Conservation (phyloP, 495 filamentous ascomycete species). For the Entonaema liquescens region DNA sequence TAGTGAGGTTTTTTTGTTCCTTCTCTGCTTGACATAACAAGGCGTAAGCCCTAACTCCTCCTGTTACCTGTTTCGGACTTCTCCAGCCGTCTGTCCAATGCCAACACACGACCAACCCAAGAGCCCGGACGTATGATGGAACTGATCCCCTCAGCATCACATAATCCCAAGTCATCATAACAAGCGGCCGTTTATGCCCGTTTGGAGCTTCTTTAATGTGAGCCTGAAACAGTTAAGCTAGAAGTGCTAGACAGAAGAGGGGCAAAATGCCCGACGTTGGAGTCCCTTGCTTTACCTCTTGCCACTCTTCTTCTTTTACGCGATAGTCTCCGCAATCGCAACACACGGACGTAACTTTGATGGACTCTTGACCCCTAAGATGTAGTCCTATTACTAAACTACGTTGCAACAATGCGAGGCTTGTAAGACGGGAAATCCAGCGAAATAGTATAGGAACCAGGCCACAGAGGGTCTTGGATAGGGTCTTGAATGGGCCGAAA, state of each 20-base stretch:
- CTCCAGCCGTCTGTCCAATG: slow-evolving; percentile 22
- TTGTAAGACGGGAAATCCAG: slow-evolving; percentile 27
- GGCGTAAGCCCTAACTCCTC: slow-evolving; percentile 37
- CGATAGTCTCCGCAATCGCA: slow-evolving; percentile 34
- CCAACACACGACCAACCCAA: slow-evolving; percentile 29
- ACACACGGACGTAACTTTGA: slow-evolving; percentile 9
- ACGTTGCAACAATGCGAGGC: slow-evolving; percentile 33
- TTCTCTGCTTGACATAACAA: slow-evolving; percentile 1
- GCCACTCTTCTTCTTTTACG: slow-evolving; percentile 29
- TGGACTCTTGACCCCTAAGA: slow-evolving; percentile 13
- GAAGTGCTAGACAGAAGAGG: slow-evolving; percentile 29
- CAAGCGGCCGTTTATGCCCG: slow-evolving; percentile 26
- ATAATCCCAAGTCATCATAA: slow-evolving; percentile 32
- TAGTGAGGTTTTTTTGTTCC: slow-evolving; percentile 23
- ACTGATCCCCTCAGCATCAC: slow-evolving; percentile 24
- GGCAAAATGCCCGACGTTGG: slow-evolving; percentile 33
- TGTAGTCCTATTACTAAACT: slow-evolving; percentile 32
- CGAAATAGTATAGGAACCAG: slow-evolving; percentile 17
- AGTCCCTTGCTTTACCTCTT: slow-evolving; percentile 23
- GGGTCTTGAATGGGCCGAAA: slow-evolving; percentile 13
- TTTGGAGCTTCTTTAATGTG: neutral
- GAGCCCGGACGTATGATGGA: slow-evolving; percentile 22
- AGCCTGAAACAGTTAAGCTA: slow-evolving; percentile 18
- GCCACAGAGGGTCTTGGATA: neutral
- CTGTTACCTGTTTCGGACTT: slow-evolving; percentile 23